phyloP scores from a whole-genome alignment of 129 eudicot genomes.

The Lactuca sativa region DNA sequence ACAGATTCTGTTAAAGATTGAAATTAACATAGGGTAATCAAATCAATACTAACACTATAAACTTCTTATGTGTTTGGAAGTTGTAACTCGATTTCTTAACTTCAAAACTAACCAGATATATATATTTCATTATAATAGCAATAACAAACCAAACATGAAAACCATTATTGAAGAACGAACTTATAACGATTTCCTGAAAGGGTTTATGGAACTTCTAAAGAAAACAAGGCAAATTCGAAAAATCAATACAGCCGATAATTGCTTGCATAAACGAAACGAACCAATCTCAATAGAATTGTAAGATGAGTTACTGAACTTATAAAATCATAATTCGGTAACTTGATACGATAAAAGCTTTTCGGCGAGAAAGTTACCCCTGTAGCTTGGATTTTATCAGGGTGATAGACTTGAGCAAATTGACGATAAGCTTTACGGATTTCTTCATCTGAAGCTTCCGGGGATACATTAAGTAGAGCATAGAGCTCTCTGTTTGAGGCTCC shows the following conservation, averaged over 20 bases:
- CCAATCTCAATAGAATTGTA: not conserved
- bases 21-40: too few species aligned
- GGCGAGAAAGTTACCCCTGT: slow-evolving; percentile 36
- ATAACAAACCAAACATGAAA: slow-evolving; percentile 4
- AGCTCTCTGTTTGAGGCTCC: slow-evolving; percentile 59
- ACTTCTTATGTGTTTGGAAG: not conserved
- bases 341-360: not conserved
- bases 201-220: not conserved
- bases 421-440: slow-evolving; percentile 95
- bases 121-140: not conserved
- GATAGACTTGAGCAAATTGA: slow-evolving; percentile 89
- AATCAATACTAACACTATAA: not conserved
- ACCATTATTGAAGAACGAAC: not conserved
- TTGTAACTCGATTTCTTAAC: not conserved
- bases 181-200: not conserved
- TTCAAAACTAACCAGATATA: not conserved
- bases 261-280: not conserved
- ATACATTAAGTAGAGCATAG: slow-evolving; percentile 75
- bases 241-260: not conserved
- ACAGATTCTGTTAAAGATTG: not conserved
- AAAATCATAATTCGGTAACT: not conserved
- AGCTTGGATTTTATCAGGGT: slow-evolving; percentile 90
- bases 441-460: slow-evolving; percentile 97
- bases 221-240: not conserved
- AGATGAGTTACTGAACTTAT: not conserved